Evolutionary conservation across 2,329 filamentous ascomycete genomes (phyloP).

Genomic region (Alternaria panax): DNA sequence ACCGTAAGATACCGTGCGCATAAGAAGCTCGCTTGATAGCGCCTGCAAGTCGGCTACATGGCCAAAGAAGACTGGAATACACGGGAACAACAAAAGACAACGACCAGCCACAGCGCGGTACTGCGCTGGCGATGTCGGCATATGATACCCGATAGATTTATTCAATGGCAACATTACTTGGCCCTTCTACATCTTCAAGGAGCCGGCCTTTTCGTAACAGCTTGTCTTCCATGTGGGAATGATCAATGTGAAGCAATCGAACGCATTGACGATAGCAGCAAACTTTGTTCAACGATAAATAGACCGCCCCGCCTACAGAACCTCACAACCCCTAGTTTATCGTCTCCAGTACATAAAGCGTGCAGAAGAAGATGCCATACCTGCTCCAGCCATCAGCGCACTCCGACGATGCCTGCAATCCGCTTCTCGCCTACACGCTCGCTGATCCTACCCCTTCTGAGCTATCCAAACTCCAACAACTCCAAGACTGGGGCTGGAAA

Average conservation of each 20-base stretch:
- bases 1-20: slow-evolving; percentile 17
- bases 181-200: not conserved
- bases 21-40: slow-evolving; percentile 14
- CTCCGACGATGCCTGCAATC: not conserved
- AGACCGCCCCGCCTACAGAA: not conserved
- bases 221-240: not conserved
- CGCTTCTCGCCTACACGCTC: not conserved
- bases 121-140: not conserved
- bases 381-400: slow-evolving; percentile 6
- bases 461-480: not conserved
- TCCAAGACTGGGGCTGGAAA: slow-evolving; percentile 11
- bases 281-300: not conserved
- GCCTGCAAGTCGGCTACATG: not conserved
- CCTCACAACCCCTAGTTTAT: not conserved
- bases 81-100: not conserved
- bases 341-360: not conserved
- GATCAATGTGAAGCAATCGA: not conserved
- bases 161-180: slow-evolving; percentile 11
- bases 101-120: not conserved
- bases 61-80: not conserved
- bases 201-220: not conserved
- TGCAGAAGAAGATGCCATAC: slow-evolving; percentile 7
- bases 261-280: not conserved
- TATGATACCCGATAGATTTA: slow-evolving; percentile 19
- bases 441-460: not conserved